A percentile compares a stretch with the other conserved stretches of the same genome.
Conservation (phyloP, 768 basidiomycete species). For the Hygrocybe coccinea region DNA sequence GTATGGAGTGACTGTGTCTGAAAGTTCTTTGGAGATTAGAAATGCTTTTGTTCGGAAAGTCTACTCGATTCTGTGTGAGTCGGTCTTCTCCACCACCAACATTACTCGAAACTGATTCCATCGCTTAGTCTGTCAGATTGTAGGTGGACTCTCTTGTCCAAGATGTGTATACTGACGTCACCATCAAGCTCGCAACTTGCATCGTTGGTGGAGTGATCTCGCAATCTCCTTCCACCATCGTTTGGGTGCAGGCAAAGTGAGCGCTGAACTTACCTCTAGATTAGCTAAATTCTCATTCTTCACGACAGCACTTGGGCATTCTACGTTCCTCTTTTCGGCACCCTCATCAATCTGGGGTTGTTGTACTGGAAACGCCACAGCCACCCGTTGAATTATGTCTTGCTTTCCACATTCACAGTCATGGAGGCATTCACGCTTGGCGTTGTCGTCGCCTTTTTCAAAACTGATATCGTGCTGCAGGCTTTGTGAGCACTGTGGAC, state of each 20-base stretch:
- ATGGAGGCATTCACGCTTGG: conserved; percentile 91
- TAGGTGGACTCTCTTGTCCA: conserved; percentile 28
- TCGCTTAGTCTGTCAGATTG: conserved; percentile 63
- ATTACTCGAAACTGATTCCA: background rate
- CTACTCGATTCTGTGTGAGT: conserved; percentile 82
- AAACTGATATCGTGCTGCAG: conserved; percentile 72
- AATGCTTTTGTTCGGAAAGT: conserved; percentile 88
- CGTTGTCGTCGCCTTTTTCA: conserved; percentile 71
- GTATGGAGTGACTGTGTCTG: conserved; percentile 80
- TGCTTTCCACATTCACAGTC: conserved; percentile 82
- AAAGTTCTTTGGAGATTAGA: conserved; percentile 72
- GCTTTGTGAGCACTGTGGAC: conserved; percentile 56
- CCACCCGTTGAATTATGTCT: conserved; percentile 80
- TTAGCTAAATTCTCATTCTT: background rate
- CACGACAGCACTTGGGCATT: conserved; percentile 65
- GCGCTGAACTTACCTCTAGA: background rate
- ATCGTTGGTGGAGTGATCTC: conserved; percentile 71
- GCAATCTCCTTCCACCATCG: conserved; percentile 51
- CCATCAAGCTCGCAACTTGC: conserved; percentile 60
- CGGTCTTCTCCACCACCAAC: background rate
- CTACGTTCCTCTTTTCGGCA: conserved; percentile 73
- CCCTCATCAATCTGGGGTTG: conserved; percentile 71
- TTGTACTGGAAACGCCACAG: conserved; percentile 92
- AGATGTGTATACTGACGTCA: conserved; percentile 4
- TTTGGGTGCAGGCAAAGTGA: conserved; percentile 71